Base-by-base conservation (phyloP, 2,329 filamentous ascomycete genomes). In the Hortaea werneckii region DNA sequence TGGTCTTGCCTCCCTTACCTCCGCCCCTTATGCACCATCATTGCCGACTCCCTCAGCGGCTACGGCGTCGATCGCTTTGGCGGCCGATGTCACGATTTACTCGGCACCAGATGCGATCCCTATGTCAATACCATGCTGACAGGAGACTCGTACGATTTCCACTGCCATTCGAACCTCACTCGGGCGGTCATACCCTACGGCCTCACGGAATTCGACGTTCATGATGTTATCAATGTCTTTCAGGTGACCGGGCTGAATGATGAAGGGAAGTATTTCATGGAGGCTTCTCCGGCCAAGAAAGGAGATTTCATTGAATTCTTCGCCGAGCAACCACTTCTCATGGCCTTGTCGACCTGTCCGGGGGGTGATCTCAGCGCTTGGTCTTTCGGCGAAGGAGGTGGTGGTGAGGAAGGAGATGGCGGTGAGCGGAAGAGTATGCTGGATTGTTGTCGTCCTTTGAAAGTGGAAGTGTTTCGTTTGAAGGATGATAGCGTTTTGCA, bases 161-260 rank as follows among this genome's bases (percentile, higher is more conserved):
- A 92, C 62, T 94, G 87, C 63, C 86, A 90, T 59, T 87, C 82
- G 1, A 94, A 94, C 62, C 74, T 94, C 8, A 79, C 78, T 1
- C 77, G 87, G 4, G 83, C 87, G 0, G 77, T 92, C 2, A 50
- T 81, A 1, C 80, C 82, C 0, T 80, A 73, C 50, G 84, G 85
- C 0, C 63, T 92, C 37, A 74, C 71, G 5, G 87, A 92, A 65
- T 70, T 71, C 29, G 85, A 92, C 59, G 79, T 92, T 1, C 87
- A 94, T 58, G 86, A 94, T 61, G 86, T 94, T 0, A 73, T 94
- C 44, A 94, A 94, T 58, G 72, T 94, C 3, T 92, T 94, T 60
- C 87, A 94, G 63, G 85, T 89, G 5, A 92, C 87, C 0, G 85
- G 86, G 0, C 61, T 92, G 40, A 82, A 92, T 56, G 71, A 76